phyloP scores from a whole-genome alignment of 1,284 basidiomycete genomes.

The Peniophora sp. region DNA sequence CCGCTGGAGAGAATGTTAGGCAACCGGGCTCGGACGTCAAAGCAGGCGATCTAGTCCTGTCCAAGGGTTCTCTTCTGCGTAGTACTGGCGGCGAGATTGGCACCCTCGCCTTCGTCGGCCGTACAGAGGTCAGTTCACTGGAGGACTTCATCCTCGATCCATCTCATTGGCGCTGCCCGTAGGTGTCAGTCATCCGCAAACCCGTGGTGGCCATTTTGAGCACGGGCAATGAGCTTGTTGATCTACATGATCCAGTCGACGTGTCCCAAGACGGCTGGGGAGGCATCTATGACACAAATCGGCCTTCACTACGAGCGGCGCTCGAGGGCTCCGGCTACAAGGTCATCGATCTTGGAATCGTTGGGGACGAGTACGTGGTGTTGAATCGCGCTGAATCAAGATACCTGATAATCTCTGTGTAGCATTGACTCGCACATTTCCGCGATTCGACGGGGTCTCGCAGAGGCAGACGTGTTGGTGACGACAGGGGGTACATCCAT shows the following conservation, averaged over 20 bases:
- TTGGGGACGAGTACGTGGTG: constrained; percentile 54
- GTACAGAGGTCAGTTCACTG: constrained; percentile 48
- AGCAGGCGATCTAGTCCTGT: constrained; percentile 60
- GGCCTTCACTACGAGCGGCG: constrained; percentile 67
- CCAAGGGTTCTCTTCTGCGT: constrained; percentile 51
- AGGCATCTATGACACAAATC: constrained; percentile 78
- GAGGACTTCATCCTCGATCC: neutral
- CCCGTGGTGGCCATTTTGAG: constrained; percentile 76
- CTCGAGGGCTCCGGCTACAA: constrained; percentile 68
- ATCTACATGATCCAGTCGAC: constrained; percentile 41
- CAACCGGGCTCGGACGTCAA: constrained; percentile 67
- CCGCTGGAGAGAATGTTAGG: constrained; percentile 67
- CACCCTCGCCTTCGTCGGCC: constrained; percentile 73
- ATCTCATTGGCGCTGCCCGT: neutral
- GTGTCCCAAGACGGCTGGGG: constrained; percentile 45
- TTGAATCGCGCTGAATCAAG: neutral
- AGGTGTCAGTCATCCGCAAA: constrained; percentile 64
- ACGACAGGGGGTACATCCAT: constrained; percentile 89
- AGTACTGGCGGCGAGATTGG: constrained; percentile 81
- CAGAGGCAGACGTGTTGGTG: constrained; percentile 64
- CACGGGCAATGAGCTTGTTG: constrained; percentile 79
- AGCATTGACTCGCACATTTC: constrained; percentile 58
- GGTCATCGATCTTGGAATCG: constrained; percentile 79
- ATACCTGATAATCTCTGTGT: neutral
- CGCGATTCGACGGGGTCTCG: constrained; percentile 50